These are phyloP conservation scores for Suhomyces kilbournensis DNA, from an alignment of 805 yeast species.

Conservation along the genomic window DNA sequence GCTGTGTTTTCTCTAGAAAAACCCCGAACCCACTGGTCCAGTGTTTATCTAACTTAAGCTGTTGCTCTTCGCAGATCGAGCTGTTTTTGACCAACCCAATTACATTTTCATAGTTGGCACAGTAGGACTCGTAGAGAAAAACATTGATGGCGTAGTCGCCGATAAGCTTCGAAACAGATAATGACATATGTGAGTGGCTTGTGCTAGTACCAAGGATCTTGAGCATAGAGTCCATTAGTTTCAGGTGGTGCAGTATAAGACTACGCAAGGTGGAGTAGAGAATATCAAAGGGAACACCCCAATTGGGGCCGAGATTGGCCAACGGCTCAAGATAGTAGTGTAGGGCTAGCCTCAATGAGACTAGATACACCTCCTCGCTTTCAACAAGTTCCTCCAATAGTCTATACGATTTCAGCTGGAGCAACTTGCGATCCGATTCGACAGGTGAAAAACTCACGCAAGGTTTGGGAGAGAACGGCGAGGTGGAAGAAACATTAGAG, in stretches of 20 bases:
- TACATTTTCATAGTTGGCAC: conserved; percentile 30
- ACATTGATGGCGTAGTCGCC: conserved; percentile 18
- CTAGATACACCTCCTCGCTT: conserved; percentile 49
- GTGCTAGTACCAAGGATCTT: not conserved
- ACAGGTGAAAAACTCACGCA: conserved; percentile 18
- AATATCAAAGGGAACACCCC: not conserved
- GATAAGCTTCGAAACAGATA: not conserved
- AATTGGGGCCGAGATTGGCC: conserved; percentile 8
- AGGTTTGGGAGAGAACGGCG: conserved; percentile 17
- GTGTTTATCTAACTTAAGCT: conserved; percentile 3
- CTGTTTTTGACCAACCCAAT: conserved; percentile 27
- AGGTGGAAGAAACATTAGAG: not conserved
- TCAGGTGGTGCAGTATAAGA: conserved; percentile 22
- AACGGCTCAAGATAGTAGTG: conserved; percentile 44
- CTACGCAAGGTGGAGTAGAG: not conserved
- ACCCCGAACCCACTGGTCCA: conserved; percentile 33
- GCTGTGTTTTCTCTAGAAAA: conserved; percentile 42
- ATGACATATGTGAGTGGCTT: not conserved
- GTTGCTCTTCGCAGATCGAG: conserved; percentile 10
- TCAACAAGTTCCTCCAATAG: conserved; percentile 46
- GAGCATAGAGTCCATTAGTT: conserved; percentile 11
- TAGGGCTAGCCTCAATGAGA: conserved; percentile 40
- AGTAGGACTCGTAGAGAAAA: conserved; percentile 32
- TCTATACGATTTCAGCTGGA: conserved; percentile 18
- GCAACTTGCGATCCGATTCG: not conserved